Evolutionary conservation across 352 stramenopile species (phyloP), one percentile per base, ranked within the genome.

Genomic region (Phytophthora sp.): DNA sequence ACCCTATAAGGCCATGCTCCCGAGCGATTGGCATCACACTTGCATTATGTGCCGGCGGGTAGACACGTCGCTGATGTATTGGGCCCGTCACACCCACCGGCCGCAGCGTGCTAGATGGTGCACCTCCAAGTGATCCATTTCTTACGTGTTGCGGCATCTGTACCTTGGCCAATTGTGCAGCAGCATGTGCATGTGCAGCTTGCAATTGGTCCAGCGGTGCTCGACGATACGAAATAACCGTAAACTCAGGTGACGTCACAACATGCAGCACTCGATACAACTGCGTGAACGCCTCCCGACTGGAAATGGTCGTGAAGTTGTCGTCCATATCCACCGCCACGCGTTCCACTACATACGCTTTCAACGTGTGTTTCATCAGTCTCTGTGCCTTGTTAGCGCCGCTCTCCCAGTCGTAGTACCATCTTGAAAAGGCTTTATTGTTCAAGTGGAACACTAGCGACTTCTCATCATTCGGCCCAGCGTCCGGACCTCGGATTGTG

Each of bases 321-420:
- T 68, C 66, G 45, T 76, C 55, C n/a, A 47, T 65, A 45, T 85
- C 79, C 2, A 84, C 57, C 6, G 69, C 70, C 13, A 63, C 61
- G 26, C 66, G 73, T 16, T 84, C 76, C 24, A 90, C 57, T 2
- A 92, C 63, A 26, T 91, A 91, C 2, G 80, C 69, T 29, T 80
- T 79, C 4, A 92, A 72, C n/a, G 80, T 62, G 59, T 92, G 84
- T 49, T 88, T 84, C 50, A 80, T 90, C 36, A 90, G 80, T 49
- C 84, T 67, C 51, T 90, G 84, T 0, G 82, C 81, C 55, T 89
- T 90, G 45, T 81, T 92, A 23, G 81, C 79, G 0, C 76, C 84
- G 38, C 82, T 89, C 55, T 87, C 84, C 84, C 84, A 92, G 51
- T 89, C 77, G 57, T 90, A 92, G 55, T 89, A 92, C 84, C 84